phyloP scores from a whole-genome alignment of 2,329 filamentous ascomycete species.

The Magnaporthiopsis rhizophila region DNA sequence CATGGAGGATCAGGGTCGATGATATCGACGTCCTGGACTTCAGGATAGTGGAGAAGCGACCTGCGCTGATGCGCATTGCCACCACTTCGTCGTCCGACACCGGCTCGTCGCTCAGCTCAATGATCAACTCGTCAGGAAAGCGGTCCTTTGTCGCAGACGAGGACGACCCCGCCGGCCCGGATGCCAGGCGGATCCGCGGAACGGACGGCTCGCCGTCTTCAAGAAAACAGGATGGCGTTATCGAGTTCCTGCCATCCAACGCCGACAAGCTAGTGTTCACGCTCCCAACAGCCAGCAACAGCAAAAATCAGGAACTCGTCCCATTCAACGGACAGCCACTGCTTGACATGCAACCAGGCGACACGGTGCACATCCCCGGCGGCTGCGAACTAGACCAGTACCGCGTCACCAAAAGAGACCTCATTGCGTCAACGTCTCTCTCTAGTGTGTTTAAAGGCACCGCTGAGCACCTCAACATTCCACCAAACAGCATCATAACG shows the following conservation, averaged over 20 bases:
- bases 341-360: constrained; percentile 40
- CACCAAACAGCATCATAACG: constrained; percentile 44
- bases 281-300: constrained; percentile 31
- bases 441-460: constrained; percentile 46
- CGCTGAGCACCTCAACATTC: constrained; percentile 37
- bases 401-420: constrained; percentile 44
- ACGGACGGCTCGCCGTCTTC: constrained; percentile 17
- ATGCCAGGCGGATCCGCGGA: constrained; percentile 30
- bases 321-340: constrained; percentile 40
- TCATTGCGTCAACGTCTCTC: constrained; percentile 46
- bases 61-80: constrained; percentile 24
- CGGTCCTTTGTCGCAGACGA: constrained; percentile 38
- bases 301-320: constrained; percentile 39
- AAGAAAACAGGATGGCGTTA: constrained; percentile 38
- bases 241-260: constrained; percentile 44
- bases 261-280: constrained; percentile 44
- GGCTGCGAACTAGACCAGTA: constrained; percentile 46
- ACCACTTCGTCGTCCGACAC: constrained; percentile 22
- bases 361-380: constrained; percentile 40
- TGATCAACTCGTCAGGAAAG: constrained; percentile 41
- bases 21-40: constrained; percentile 47
- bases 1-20: constrained; percentile 47
- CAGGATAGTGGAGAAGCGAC: constrained; percentile 47
- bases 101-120: constrained; percentile 17
- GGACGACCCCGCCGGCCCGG: constrained; percentile 26